Percentiles rank a stretch among this genome's conserved stretches.
Evolutionary conservation across 768 basidiomycete genomes (phyloP).

Genomic region (Lentinula detonsa): DNA sequence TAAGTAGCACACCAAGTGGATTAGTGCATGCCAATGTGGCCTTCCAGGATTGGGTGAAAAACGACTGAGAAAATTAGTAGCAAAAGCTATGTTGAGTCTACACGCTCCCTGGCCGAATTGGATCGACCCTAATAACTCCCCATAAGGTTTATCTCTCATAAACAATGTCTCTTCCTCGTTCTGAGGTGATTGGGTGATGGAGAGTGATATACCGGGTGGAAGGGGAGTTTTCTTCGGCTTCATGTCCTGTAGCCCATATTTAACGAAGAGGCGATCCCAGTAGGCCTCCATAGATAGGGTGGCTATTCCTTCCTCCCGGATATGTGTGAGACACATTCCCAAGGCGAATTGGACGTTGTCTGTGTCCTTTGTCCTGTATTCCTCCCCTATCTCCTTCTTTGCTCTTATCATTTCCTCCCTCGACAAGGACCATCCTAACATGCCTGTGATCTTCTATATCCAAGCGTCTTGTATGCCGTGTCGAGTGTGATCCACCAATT

Average conservation of each 20-base stretch:
- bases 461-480: too few species aligned
- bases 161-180: neutral
- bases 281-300: too few species aligned
- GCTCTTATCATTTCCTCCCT: neutral
- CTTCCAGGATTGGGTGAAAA: neutral
- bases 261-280: neutral
- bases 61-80: neutral
- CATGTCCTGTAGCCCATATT: too few species aligned
- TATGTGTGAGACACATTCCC: too few species aligned
- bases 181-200: neutral
- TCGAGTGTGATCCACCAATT: too few species aligned
- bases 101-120: neutral
- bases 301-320: too few species aligned
- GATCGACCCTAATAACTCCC: neutral
- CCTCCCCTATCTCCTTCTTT: conserved; percentile 1
- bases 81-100: neutral
- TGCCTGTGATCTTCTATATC: neutral
- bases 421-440: neutral
- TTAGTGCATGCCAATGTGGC: neutral
- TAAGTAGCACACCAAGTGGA: neutral
- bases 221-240: conserved; percentile 6
- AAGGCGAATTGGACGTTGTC: neutral
- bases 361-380: neutral
- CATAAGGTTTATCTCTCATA: neutral
- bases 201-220: conserved; percentile 4